phyloP scores from a whole-genome alignment of 257 asterid genomes.

The Avicennia marina region DNA sequence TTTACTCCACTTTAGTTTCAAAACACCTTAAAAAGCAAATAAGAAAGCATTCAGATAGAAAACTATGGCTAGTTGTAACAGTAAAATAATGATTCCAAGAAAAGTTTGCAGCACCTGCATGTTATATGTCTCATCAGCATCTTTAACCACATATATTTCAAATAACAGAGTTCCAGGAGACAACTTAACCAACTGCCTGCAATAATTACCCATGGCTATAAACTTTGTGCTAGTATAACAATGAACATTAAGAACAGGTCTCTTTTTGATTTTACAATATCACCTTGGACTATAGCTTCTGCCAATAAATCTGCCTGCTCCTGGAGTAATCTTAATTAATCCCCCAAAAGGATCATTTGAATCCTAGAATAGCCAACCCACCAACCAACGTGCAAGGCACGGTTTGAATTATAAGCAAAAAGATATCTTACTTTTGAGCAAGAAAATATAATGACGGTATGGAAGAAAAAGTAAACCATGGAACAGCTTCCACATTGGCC shows the following conservation, averaged over 20 bases:
- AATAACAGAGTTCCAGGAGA: constrained; percentile 94
- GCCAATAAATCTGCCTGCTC: constrained; percentile 85
- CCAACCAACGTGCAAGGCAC: constrained; percentile 96
- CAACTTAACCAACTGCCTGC: constrained; percentile 79
- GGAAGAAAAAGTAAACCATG: too few relatives aligned
- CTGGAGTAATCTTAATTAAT: constrained; percentile 76
- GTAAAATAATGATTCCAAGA: too few relatives aligned
- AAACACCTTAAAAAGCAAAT: too few relatives aligned
- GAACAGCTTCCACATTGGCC: too few relatives aligned
- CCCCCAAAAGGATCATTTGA: constrained; percentile 91
- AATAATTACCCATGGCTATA: constrained; percentile 19
- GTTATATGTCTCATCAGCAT: constrained; percentile 51
- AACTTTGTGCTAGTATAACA: background rate
- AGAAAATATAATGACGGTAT: too few relatives aligned
- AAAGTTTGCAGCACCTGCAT: constrained; percentile 55
- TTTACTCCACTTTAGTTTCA: too few relatives aligned
- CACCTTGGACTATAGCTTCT: constrained; percentile 93
- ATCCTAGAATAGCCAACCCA: constrained; percentile 93
- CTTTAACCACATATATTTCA: constrained; percentile 86
- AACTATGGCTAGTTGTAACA: too few relatives aligned
- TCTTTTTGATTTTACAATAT: background rate
- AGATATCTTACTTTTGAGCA: too few relatives aligned
- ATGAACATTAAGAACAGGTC: background rate
- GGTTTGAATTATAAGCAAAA: too few relatives aligned
- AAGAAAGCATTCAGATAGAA: too few relatives aligned